Conservation (phyloP, 306 rosid genomes). For the Morella rubra region DNA sequence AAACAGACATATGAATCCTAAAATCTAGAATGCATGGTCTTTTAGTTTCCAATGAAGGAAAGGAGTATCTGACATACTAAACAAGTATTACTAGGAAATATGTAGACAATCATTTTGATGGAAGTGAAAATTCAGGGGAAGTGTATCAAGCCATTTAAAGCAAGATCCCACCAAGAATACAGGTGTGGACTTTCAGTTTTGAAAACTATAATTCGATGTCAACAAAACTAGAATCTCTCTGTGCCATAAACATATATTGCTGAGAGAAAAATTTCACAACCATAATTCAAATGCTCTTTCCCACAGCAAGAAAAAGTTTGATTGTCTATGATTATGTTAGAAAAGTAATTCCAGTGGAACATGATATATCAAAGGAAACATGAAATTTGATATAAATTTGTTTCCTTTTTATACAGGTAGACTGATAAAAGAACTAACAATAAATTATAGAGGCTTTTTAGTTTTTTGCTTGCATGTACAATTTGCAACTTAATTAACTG, state of each 20-base stretch:
- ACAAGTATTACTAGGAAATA: neutral
- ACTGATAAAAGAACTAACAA: neutral
- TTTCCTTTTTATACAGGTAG: neutral
- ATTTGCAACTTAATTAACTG: neutral
- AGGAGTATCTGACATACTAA: neutral
- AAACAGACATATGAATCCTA: neutral
- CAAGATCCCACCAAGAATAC: neutral
- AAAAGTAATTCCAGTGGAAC: constrained; percentile 7
- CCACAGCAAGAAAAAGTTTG: constrained; percentile 3
- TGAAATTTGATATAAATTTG: neutral
- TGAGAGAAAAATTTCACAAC: neutral
- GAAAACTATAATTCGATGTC: neutral
- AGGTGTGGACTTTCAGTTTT: neutral
- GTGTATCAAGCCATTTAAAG: neutral
- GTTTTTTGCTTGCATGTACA: neutral
- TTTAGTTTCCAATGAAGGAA: constrained; percentile 11
- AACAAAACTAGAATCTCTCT: neutral
- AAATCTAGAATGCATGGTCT: neutral
- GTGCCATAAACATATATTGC: neutral
- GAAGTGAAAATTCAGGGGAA: neutral
- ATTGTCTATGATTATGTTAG: constrained; percentile 8
- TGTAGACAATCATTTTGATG: neutral
- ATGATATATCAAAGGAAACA: constrained; percentile 7
- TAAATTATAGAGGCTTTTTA: neutral
- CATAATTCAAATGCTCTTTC: neutral